Conservation (phyloP, 345 rosid genomes). For the Gossypium anomalum region DNA sequence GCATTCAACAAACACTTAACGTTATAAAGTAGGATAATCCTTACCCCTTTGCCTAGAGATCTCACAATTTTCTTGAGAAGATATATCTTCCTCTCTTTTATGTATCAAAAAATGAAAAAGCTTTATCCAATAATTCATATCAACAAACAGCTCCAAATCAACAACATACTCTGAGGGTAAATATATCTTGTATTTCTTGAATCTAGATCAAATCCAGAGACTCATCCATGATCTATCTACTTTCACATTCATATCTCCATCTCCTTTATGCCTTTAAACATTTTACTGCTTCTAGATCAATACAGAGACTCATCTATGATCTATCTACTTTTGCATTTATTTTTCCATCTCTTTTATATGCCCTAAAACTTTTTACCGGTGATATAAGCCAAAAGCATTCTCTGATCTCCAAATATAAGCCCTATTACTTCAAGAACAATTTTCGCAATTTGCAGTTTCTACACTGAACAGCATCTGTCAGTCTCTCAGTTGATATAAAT, state of each 20-base stretch:
- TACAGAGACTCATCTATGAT: not conserved
- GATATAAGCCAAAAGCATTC: not conserved
- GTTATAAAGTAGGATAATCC: not conserved
- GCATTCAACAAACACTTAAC: not conserved
- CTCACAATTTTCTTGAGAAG: not conserved
- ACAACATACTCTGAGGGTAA: not conserved
- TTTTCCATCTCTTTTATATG: not conserved
- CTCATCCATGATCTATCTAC: not conserved
- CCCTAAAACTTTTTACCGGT: not conserved
- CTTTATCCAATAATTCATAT: not conserved
- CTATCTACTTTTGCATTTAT: not conserved
- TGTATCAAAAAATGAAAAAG: not conserved
- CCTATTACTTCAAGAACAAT: not conserved
- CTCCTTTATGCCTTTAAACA: not conserved
- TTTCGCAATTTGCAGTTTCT: not conserved
- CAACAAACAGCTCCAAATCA: not conserved
- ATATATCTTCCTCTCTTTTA: not conserved
- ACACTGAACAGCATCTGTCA: not conserved
- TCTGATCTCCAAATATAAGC: not conserved
- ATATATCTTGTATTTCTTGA: not conserved
- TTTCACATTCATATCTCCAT: not conserved
- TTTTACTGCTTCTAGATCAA: not conserved
- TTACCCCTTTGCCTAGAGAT: not conserved
- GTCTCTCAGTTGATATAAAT: not conserved
- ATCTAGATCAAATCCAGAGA: slow-evolving; percentile 3